Percentiles rank a stretch among this genome's conserved stretches.
Conservation (phyloP, 164 flowering plant genomes). For the Vitis amurensis region DNA sequence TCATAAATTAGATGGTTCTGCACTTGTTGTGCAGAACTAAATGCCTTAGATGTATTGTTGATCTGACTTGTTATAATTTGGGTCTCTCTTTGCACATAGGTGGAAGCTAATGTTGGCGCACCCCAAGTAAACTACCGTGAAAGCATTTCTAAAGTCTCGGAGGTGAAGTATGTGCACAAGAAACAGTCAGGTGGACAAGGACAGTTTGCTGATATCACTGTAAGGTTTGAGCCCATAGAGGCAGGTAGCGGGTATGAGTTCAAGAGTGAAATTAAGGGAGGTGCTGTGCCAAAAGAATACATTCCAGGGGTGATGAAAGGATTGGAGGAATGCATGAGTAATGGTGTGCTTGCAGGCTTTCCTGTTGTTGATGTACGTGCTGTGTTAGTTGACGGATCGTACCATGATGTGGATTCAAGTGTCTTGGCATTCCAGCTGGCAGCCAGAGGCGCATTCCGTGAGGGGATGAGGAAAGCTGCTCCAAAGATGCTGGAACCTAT, state of each 20-base stretch:
- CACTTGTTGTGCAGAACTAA: not conserved
- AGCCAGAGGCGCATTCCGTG: constrained; percentile 90
- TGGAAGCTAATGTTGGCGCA: constrained; percentile 97
- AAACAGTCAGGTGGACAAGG: constrained; percentile 99
- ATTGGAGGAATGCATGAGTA: constrained; percentile 85
- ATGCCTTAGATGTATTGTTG: not conserved
- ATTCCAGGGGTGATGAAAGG: constrained; percentile 97
- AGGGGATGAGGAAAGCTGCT: constrained; percentile 80
- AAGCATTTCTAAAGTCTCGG: constrained; percentile 77
- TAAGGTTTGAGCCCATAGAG: constrained; percentile 78
- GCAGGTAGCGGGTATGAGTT: constrained; percentile 91
- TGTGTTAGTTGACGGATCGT: constrained; percentile 76
- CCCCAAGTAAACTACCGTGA: constrained; percentile 98
- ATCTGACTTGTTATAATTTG: constrained; percentile 1
- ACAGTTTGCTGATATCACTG: constrained; percentile 91
- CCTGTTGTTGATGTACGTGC: constrained; percentile 97
- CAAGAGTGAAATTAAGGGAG: constrained; percentile 96
- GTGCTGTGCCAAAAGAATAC: constrained; percentile 92
- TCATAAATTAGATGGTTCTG: not conserved
- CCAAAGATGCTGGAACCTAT: constrained; percentile 92
- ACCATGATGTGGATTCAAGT: constrained; percentile 99
- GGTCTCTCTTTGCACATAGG: constrained; percentile 40
- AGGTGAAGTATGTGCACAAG: constrained; percentile 88
- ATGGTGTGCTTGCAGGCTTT: constrained; percentile 90
- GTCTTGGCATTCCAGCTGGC: constrained; percentile 96